Evolutionary conservation across 2,329 filamentous ascomycete genomes (phyloP).

Genomic region (Calonectria naviculata): DNA sequence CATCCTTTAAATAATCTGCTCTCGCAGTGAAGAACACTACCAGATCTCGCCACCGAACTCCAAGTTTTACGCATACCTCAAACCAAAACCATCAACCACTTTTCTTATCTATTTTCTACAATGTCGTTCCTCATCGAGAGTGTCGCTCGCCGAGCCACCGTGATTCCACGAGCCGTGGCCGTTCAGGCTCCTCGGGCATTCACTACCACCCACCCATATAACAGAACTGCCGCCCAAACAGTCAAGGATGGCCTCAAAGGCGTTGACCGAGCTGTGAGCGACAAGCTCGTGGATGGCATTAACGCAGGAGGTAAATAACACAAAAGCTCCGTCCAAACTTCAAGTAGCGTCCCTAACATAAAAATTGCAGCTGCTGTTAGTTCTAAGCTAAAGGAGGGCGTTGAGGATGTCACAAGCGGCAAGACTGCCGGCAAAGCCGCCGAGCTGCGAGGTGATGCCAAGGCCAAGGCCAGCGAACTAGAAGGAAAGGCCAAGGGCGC

Average conservation of each 20-base stretch:
- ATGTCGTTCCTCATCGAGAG: constrained; percentile 67
- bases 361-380: constrained; percentile 48
- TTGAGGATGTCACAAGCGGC: constrained; percentile 46
- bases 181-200: constrained; percentile 60
- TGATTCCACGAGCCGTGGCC: constrained; percentile 51
- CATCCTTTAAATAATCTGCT: neutral
- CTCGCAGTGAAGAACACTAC: neutral
- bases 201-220: constrained; percentile 56
- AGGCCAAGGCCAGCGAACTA: constrained; percentile 50
- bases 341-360: constrained; percentile 19
- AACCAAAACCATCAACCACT: neutral
- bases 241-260: constrained; percentile 70
- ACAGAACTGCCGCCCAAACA: constrained; percentile 63
- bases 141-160: constrained; percentile 55
- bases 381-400: constrained; percentile 61
- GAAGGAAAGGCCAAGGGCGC: constrained; percentile 57
- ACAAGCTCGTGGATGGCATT: constrained; percentile 72
- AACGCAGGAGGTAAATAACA: constrained; percentile 65
- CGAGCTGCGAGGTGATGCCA: constrained; percentile 50
- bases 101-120: too few species aligned
- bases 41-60: neutral
- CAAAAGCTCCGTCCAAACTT: neutral
- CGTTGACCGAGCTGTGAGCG: constrained; percentile 69
- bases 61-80: neutral
- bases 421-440: constrained; percentile 48